These are phyloP conservation scores for Puccinia brachypodii DNA, from an alignment of 1,284 basidiomycete genomes.

Conservation along the genomic window DNA sequence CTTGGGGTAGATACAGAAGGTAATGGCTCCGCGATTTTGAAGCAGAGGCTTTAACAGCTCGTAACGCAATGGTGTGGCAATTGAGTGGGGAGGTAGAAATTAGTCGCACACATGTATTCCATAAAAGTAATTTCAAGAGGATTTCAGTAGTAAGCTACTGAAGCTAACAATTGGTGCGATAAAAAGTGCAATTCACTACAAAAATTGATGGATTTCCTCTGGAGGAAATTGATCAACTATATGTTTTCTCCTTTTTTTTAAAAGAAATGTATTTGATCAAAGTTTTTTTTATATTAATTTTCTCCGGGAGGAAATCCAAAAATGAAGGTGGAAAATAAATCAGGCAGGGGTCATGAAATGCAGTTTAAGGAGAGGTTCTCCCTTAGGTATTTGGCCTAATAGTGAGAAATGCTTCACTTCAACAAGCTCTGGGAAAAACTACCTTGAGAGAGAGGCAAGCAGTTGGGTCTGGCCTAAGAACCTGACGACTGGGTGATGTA, in stretches of 20 bases:
- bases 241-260: too few relatives aligned
- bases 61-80: neutral
- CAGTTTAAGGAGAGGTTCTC: neutral
- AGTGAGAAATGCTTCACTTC: neutral
- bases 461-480: neutral
- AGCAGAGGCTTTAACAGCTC: neutral
- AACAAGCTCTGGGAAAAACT: neutral
- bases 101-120: neutral
- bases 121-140: neutral
- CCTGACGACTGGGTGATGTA: neutral
- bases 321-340: neutral
- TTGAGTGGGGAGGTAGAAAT: constrained; percentile 5
- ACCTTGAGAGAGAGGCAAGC: neutral
- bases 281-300: too few relatives aligned
- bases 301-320: neutral
- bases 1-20: neutral
- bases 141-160: neutral
- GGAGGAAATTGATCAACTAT: too few relatives aligned
- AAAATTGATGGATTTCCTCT: too few relatives aligned
- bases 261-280: too few relatives aligned
- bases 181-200: neutral
- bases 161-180: neutral
- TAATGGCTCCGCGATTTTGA: neutral
- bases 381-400: neutral
- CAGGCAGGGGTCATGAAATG: constrained; percentile 3